Conservation (phyloP, 148 eudicot species). For the Camellia sinensis region DNA sequence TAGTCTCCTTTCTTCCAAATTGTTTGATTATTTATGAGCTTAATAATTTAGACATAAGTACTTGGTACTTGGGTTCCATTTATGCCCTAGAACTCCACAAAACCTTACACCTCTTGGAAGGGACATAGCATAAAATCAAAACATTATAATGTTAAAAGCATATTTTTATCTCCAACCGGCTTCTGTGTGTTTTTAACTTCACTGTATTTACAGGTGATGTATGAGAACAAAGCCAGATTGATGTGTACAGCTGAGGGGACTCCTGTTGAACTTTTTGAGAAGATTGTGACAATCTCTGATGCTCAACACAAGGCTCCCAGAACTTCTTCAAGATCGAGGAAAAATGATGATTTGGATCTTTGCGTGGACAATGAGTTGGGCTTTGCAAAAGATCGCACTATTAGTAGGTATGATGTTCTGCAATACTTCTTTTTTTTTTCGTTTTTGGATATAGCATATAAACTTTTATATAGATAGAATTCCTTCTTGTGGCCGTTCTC, state of each 20-base stretch:
- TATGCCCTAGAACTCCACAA: no score
- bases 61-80: no score
- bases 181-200: not conserved
- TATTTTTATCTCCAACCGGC: no score
- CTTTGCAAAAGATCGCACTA: slow-evolving; percentile 90
- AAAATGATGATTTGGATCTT: slow-evolving; percentile 65
- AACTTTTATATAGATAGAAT: not conserved
- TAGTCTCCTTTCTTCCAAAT: slow-evolving; percentile 33
- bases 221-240: slow-evolving; percentile 81
- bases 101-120: not conserved
- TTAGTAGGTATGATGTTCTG: slow-evolving; percentile 61
- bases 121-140: not conserved
- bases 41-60: no score
- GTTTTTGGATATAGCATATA: not conserved
- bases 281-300: slow-evolving; percentile 74
- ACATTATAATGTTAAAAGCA: not conserved
- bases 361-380: slow-evolving; percentile 95
- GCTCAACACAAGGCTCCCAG: slow-evolving; percentile 69
- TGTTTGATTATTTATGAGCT: not conserved
- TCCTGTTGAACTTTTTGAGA: slow-evolving; percentile 72
- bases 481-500: no score
- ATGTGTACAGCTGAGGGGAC: slow-evolving; percentile 83
- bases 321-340: slow-evolving; percentile 76
- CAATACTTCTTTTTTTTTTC: not conserved
- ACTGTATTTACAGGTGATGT: slow-evolving; percentile 61